phyloP scores from a whole-genome alignment of 805 yeast species.

The Wickerhamomyces chambardii region DNA sequence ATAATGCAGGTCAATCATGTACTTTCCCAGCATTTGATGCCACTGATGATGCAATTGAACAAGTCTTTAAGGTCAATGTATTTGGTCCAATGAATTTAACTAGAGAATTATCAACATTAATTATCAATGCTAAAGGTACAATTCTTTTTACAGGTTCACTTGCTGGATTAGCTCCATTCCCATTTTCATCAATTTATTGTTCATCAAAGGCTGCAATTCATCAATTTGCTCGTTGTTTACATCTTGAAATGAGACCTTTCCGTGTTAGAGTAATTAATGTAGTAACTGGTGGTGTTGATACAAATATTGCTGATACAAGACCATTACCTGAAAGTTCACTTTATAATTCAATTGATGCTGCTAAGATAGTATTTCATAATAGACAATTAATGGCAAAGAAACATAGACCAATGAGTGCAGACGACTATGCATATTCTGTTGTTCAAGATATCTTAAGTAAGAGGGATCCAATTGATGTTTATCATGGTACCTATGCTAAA shows the following conservation, averaged over 20 bases:
- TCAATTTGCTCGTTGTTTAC: slow-evolving; percentile 53
- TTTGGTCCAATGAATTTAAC: slow-evolving; percentile 59
- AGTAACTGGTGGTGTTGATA: slow-evolving; percentile 69
- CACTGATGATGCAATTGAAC: slow-evolving; percentile 38
- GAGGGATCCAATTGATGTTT: slow-evolving; percentile 37
- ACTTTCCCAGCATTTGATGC: slow-evolving; percentile 65
- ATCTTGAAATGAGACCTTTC: slow-evolving; percentile 62
- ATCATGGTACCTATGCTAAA: slow-evolving; percentile 43
- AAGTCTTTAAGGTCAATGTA: slow-evolving; percentile 58
- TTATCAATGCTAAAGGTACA: slow-evolving; percentile 60
- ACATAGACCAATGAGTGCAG: slow-evolving; percentile 51
- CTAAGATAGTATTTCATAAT: slow-evolving; percentile 33
- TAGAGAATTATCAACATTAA: slow-evolving; percentile 43
- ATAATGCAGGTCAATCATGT: slow-evolving; percentile 75
- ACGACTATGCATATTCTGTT: slow-evolving; percentile 45
- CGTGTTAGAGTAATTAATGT: slow-evolving; percentile 63
- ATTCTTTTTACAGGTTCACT: slow-evolving; percentile 71
- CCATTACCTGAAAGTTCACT: slow-evolving; percentile 47
- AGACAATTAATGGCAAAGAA: slow-evolving; percentile 53
- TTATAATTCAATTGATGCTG: slow-evolving; percentile 38
- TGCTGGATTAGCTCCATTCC: slow-evolving; percentile 59
- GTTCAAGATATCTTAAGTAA: slow-evolving; percentile 36
- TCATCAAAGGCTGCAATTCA: slow-evolving; percentile 73
- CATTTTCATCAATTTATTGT: slow-evolving; percentile 59
- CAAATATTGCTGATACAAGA: slow-evolving; percentile 61